These are phyloP conservation scores for Trypanosoma melophagium DNA, from an alignment of 208 protist species.

Conservation along the genomic window DNA sequence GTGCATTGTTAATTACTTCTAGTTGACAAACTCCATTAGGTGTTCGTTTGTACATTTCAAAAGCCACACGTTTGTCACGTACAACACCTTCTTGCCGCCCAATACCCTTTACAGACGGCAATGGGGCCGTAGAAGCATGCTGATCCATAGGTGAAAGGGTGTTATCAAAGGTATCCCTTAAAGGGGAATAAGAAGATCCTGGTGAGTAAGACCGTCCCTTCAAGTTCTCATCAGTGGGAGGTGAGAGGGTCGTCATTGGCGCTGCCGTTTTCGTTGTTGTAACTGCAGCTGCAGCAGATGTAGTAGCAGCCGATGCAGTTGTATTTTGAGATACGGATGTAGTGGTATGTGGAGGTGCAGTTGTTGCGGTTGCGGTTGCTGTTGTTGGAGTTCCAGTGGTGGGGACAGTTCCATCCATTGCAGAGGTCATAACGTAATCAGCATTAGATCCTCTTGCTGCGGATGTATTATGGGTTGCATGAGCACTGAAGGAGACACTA, in stretches of 20 bases:
- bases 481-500: neutral
- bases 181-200: neutral
- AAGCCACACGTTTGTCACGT: slow-evolving; percentile 42
- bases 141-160: neutral
- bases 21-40: slow-evolving; percentile 25
- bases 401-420: no score
- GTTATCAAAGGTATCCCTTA: neutral
- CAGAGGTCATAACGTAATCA: no score
- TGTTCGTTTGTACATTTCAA: slow-evolving; percentile 70
- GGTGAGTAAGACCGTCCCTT: neutral
- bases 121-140: neutral
- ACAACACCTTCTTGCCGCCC: slow-evolving; percentile 1
- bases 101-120: neutral
- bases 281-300: neutral
- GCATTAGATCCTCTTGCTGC: no score
- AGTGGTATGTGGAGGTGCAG: neutral
- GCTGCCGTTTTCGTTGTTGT: neutral
- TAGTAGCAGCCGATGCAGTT: neutral
- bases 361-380: neutral
- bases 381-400: neutral
- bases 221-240: neutral
- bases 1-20: slow-evolving; percentile 27
- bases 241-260: neutral
- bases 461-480: neutral
- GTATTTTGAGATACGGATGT: neutral